Percentiles rank a stretch among this genome's conserved stretches.
Evolutionary conservation across 371 early-diverging fungal genomes (phyloP).

Genomic region (Fennellomyces sp.): DNA sequence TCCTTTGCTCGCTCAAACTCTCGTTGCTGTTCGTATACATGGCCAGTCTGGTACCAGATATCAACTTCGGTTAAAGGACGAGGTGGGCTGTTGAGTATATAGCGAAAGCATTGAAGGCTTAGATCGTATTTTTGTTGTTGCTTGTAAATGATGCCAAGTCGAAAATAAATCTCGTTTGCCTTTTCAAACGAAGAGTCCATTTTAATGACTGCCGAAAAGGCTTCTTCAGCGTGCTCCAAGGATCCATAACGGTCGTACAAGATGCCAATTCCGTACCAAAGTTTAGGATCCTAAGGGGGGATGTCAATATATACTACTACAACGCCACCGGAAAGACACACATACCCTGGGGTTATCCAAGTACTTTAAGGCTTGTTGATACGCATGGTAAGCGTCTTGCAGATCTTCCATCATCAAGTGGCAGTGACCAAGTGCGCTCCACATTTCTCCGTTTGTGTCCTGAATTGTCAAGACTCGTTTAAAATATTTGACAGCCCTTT

Average conservation of each 20-base stretch:
- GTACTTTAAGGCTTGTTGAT: constrained; percentile 91
- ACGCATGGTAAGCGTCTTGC: constrained; percentile 90
- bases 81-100: constrained; percentile 89
- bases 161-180: constrained; percentile 96
- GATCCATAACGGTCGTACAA: constrained; percentile 97
- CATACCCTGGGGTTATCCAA: constrained; percentile 79
- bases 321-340: no score
- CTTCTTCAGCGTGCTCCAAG: constrained; percentile 96
- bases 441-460: constrained; percentile 84
- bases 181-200: constrained; percentile 93
- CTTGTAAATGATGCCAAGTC: constrained; percentile 98
- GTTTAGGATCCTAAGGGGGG: constrained; percentile 82
- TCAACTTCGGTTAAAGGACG: constrained; percentile 92
- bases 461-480: constrained; percentile 83
- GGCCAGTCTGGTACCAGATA: constrained; percentile 98
- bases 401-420: constrained; percentile 93
- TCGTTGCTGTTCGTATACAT: constrained; percentile 93
- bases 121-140: constrained; percentile 90
- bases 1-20: constrained; percentile 87
- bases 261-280: constrained; percentile 99
- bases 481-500: constrained; percentile 86
- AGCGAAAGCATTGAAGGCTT: constrained; percentile 89
- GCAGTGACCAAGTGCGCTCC: constrained; percentile 93
- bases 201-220: constrained; percentile 88
- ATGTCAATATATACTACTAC: background rate